Conservation (phyloP, 257 asterid species). For the Asclepias syriaca region DNA sequence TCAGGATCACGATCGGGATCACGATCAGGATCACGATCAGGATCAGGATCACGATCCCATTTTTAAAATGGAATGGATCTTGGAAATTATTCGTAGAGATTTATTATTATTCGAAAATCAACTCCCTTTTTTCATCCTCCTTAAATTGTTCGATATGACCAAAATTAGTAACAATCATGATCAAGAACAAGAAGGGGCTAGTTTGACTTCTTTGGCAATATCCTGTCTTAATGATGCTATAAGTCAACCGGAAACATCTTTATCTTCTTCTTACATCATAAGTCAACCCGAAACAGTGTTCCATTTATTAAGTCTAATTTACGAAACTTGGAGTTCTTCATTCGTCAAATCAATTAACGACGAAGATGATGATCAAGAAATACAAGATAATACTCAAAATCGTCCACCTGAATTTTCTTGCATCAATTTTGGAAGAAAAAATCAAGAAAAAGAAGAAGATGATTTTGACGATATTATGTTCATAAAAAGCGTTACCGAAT, state of each 20-base stretch:
- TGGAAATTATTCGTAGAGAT: neutral
- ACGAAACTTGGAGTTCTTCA: neutral
- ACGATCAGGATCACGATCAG: neutral
- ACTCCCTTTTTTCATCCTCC: neutral
- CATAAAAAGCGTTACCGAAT: no score
- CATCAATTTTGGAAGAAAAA: no score
- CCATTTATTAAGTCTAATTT: neutral
- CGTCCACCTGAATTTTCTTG: neutral
- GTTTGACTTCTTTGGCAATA: neutral
- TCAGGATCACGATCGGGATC: neutral
- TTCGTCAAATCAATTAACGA: neutral
- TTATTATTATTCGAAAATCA: constrained; percentile 4
- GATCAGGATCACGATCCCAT: neutral
- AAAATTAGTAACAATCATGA: neutral
- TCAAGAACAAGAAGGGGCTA: neutral
- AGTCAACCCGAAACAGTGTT: neutral
- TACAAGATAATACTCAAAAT: neutral
- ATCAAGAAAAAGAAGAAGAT: no score
- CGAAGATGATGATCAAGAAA: neutral
- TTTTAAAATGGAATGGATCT: neutral
- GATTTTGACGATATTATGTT: no score
- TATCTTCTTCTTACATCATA: no score
- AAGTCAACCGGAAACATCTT: no score
- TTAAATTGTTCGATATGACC: neutral
- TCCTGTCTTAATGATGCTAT: no score